Evolutionary conservation across 768 basidiomycete genomes (phyloP), one percentile per base, ranked within the genome.

Genomic region (Pleurotus ostreatus): DNA sequence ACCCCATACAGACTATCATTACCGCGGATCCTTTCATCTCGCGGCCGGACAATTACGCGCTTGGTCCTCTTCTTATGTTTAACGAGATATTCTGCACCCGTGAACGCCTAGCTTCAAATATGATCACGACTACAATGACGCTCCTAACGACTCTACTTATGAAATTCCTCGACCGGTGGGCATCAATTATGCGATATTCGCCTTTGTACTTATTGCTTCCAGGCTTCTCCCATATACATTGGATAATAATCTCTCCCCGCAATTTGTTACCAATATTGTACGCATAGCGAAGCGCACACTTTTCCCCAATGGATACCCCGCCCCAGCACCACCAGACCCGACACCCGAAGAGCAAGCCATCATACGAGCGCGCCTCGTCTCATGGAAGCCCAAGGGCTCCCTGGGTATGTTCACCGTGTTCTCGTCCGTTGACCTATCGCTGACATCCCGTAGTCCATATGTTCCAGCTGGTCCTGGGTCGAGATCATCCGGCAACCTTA

Each of bases 251-350:
- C 71, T 88, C 55, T 74, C 83, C 1, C 73, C 82, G 4, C 58
- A 73, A 4, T 78, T 80, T 49, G 67, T 91, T 22, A 75, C 86
- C 16, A 74, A 73, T 30, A 67, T 80, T 23, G 73, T 85, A 38
- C 79, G 82, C 38, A 65, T 78, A 4, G 71, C 84, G 12, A 92
- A 90, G 62, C 78, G 78, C 7, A 79, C 86, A 6, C 76, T 98
- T 23, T 98, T 96, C 66, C 95, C 96, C 3, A 85, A 85, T 59
- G 95, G 96, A 12, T 92, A 92, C 70, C 94, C 93, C 1, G 89
- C 81, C 0, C 83, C 85, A 0, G 69, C 84, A 0, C 84, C 88
- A 1, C 73, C 80, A 1, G 90, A 92, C 44, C 95, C 94, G 15
- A 84, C 86, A 0, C 73, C 74, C 1, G 90, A 90, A 60, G 93